Evolutionary conservation across 1,139 yeast species (phyloP).

Genomic region (Saccharomyces hybrid): DNA sequence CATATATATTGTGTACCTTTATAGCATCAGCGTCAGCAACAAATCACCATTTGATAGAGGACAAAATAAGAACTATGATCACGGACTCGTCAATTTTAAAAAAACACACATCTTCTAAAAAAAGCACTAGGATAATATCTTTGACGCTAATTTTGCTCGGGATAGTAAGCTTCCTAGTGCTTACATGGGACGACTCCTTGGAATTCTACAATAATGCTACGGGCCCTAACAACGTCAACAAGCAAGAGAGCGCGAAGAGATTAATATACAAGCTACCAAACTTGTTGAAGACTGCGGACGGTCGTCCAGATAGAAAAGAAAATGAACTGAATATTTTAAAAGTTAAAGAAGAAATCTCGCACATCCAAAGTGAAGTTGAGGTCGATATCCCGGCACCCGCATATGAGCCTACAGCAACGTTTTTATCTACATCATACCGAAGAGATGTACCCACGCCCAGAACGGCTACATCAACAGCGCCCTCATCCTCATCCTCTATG

Average conservation of each 20-base stretch:
- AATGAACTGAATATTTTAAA: not conserved
- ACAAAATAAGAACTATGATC: not conserved
- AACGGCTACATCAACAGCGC: not conserved
- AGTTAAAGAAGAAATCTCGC: constrained; percentile 8
- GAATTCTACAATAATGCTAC: not conserved
- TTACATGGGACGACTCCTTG: not conserved
- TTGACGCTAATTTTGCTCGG: not conserved
- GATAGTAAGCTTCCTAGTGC: not conserved
- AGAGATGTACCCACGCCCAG: not conserved
- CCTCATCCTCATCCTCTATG: not conserved
- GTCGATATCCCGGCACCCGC: not conserved
- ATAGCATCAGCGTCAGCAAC: no score
- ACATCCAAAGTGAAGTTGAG: constrained; percentile 5
- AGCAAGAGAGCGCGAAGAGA: not conserved
- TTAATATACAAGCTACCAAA: not conserved
- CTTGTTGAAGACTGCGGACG: not conserved
- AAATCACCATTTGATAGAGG: no score
- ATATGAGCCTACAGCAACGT: not conserved
- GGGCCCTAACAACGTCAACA: not conserved
- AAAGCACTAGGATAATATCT: not conserved
- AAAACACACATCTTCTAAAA: not conserved
- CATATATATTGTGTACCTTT: not conserved
- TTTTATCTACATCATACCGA: not conserved
- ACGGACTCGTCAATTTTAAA: not conserved
- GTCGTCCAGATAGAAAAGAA: not conserved